phyloP scores from a whole-genome alignment of 2,329 filamentous ascomycete genomes.

The Tricladium varicosporioides region DNA sequence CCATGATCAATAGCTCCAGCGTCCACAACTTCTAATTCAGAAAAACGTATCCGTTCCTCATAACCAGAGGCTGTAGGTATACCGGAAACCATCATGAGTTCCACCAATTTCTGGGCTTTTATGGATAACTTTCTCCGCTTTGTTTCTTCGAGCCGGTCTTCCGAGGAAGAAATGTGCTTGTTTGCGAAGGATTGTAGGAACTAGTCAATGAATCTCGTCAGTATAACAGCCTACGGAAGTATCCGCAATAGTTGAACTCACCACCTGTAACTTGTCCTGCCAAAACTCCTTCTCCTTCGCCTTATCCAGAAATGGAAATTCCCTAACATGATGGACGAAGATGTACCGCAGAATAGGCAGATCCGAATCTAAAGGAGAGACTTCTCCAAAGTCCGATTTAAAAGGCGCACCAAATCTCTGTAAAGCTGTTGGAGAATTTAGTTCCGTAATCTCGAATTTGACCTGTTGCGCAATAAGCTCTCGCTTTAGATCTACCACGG shows the following conservation, averaged over 20 bases:
- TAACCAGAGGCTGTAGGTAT: constrained; percentile 95
- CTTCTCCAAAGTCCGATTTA: constrained; percentile 86
- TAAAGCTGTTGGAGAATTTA: constrained; percentile 91
- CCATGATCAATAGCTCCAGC: constrained; percentile 89
- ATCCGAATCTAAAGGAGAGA: constrained; percentile 90
- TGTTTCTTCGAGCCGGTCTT: constrained; percentile 93
- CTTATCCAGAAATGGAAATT: constrained; percentile 96
- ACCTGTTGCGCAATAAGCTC: constrained; percentile 92
- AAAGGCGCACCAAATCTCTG: constrained; percentile 96
- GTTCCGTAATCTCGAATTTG: constrained; percentile 83
- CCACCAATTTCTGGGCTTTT: constrained; percentile 93
- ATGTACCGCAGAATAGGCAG: constrained; percentile 92
- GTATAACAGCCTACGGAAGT: background rate
- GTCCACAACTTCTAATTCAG: constrained; percentile 95
- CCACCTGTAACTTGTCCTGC: constrained; percentile 95
- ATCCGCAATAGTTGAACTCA: constrained; percentile 47
- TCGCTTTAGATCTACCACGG: constrained; percentile 77
- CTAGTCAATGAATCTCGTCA: constrained; percentile 43
- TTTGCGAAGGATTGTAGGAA: constrained; percentile 96
- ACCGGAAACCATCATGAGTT: constrained; percentile 99
- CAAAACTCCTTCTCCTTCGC: constrained; percentile 98
- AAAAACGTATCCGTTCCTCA: constrained; percentile 94
- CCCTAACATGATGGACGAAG: constrained; percentile 95
- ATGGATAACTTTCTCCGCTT: constrained; percentile 88
- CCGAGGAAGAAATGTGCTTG: constrained; percentile 95